A percentile compares a stretch with the other conserved stretches of the same genome.
These are phyloP conservation scores for Nothophaeocryptopus gaeumannii DNA, from an alignment of 2,329 filamentous ascomycete genomes.

Conservation along the genomic window DNA sequence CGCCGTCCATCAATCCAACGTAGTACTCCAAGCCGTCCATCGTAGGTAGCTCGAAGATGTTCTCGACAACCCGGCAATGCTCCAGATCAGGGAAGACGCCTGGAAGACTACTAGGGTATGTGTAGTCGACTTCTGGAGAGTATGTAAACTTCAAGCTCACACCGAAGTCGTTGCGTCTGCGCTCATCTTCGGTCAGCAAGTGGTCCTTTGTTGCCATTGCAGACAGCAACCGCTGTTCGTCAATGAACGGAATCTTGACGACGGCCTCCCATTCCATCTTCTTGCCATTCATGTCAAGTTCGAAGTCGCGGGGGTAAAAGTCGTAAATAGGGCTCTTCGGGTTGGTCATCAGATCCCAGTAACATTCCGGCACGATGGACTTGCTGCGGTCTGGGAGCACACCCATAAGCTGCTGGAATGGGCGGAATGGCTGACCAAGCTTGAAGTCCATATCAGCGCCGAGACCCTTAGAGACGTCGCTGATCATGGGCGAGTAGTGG, in stretches of 20 bases:
- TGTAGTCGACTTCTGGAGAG: constrained; percentile 70
- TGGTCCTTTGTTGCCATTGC: constrained; percentile 86
- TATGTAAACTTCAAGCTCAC: constrained; percentile 92
- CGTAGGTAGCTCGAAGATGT: constrained; percentile 90
- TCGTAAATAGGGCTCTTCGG: constrained; percentile 90
- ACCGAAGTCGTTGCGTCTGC: constrained; percentile 81
- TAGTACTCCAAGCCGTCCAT: constrained; percentile 86
- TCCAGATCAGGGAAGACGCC: constrained; percentile 87
- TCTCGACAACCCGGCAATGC: constrained; percentile 87
- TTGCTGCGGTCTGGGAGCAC: constrained; percentile 97
- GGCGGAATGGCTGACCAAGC: constrained; percentile 89
- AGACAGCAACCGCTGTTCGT: constrained; percentile 77
- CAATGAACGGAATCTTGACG: constrained; percentile 98
- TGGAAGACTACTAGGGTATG: constrained; percentile 81
- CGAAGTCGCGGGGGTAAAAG: constrained; percentile 96
- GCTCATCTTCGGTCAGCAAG: constrained; percentile 73
- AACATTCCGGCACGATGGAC: constrained; percentile 83
- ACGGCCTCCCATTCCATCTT: constrained; percentile 99
- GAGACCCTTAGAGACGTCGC: constrained; percentile 85
- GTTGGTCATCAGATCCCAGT: constrained; percentile 90
- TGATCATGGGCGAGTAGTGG: constrained; percentile 97
- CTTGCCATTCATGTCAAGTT: constrained; percentile 98
- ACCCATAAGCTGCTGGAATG: constrained; percentile 97
- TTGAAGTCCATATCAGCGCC: constrained; percentile 86
- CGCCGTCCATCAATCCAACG: constrained; percentile 78